Evolutionary conservation across 345 rosid genomes (phyloP).

Genomic region (Hirschfeldia incana): DNA sequence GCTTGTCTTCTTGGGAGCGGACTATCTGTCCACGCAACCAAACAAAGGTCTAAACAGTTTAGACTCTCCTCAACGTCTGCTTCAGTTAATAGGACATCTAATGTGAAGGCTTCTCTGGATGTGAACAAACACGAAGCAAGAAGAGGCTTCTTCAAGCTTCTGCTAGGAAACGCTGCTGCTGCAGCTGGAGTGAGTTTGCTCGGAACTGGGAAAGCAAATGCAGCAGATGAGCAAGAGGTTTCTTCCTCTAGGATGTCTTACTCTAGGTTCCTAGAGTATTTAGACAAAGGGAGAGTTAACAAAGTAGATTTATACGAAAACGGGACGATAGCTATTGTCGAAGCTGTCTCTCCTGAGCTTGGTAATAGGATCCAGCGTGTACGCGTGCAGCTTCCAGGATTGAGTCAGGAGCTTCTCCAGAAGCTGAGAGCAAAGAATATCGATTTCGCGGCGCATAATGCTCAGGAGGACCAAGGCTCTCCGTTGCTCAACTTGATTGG

Average conservation of each 20-base stretch:
- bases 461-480: slow-evolving; percentile 93
- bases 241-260: slow-evolving; percentile 98
- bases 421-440: slow-evolving; percentile 92
- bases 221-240: slow-evolving; percentile 85
- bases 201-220: slow-evolving; percentile 64
- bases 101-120: slow-evolving; percentile 57
- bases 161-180: slow-evolving; percentile 60
- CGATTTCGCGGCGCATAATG: slow-evolving; percentile 92
- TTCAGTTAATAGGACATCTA: slow-evolving; percentile 38
- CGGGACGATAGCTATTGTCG: slow-evolving; percentile 97
- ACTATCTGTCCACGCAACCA: slow-evolving; percentile 42
- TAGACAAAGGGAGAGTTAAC: slow-evolving; percentile 80
- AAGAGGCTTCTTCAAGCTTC: slow-evolving; percentile 64
- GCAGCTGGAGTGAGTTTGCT: slow-evolving; percentile 56
- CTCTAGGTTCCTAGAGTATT: slow-evolving; percentile 90
- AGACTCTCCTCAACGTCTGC: slow-evolving; percentile 41
- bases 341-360: slow-evolving; percentile 88
- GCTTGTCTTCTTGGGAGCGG: slow-evolving; percentile 63
- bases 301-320: slow-evolving; percentile 92
- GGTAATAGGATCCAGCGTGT: slow-evolving; percentile 93
- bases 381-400: slow-evolving; percentile 91
- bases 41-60: slow-evolving; percentile 39
- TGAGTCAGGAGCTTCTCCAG: slow-evolving; percentile 94
- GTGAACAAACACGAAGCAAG: slow-evolving; percentile 57
- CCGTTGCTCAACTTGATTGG: slow-evolving; percentile 59